These are phyloP conservation scores for Tolypocladium endophyticum DNA, from an alignment of 2,329 filamentous ascomycete species.

Conservation along the genomic window DNA sequence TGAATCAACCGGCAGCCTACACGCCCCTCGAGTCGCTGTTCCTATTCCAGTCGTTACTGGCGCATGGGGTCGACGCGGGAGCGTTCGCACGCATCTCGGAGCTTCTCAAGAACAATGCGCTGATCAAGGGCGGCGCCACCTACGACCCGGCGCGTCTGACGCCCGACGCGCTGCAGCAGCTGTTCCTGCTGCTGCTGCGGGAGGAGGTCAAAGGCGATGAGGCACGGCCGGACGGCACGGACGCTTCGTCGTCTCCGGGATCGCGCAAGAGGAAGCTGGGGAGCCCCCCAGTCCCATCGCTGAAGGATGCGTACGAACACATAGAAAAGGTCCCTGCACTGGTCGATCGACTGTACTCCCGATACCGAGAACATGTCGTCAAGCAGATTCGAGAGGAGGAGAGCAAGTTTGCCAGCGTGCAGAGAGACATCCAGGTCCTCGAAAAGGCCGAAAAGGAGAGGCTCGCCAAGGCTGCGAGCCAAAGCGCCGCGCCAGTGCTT, in stretches of 20 bases:
- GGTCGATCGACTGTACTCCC: constrained; percentile 62
- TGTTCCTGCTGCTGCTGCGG: constrained; percentile 66
- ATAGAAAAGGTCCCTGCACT: constrained; percentile 58
- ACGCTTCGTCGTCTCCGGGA: constrained; percentile 39
- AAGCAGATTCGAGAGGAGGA: constrained; percentile 66
- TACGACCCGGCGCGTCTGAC: constrained; percentile 68
- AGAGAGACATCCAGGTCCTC: constrained; percentile 58
- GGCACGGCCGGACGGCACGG: constrained; percentile 22
- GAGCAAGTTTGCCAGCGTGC: constrained; percentile 49
- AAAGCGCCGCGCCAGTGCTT: constrained; percentile 19
- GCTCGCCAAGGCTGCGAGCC: constrained; percentile 24
- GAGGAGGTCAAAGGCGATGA: constrained; percentile 56
- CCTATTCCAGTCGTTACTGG: constrained; percentile 69
- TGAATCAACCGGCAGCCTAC: constrained; percentile 53
- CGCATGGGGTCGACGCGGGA: constrained; percentile 52
- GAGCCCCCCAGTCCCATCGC: constrained; percentile 50
- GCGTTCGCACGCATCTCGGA: constrained; percentile 66
- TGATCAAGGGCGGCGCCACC: constrained; percentile 57
- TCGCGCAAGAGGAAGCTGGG: constrained; percentile 67
- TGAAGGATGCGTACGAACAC: constrained; percentile 58
- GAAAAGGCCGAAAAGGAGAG: constrained; percentile 37
- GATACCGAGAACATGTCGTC: constrained; percentile 62
- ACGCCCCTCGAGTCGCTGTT: constrained; percentile 79
- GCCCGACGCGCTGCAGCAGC: constrained; percentile 65
- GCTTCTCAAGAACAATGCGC: constrained; percentile 60